These are phyloP conservation scores for Musa beccarii DNA, from an alignment of 176 grass and related monocot species.

Conservation along the genomic window DNA sequence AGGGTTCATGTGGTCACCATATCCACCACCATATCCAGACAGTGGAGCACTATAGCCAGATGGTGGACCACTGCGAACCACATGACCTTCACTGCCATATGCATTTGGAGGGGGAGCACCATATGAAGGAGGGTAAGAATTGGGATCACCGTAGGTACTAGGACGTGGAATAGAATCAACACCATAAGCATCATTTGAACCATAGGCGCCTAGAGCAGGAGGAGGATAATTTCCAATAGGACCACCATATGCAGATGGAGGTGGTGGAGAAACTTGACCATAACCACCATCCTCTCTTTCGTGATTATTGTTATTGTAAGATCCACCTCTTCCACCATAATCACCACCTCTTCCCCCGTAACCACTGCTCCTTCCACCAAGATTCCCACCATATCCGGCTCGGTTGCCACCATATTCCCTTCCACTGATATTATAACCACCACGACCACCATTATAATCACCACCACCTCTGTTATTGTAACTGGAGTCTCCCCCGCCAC, in stretches of 20 bases:
- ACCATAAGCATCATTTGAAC: slow-evolving; percentile 57
- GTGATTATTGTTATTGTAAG: slow-evolving; percentile 35
- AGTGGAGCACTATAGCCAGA: slow-evolving; percentile 7
- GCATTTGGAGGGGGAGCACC: slow-evolving; percentile 54
- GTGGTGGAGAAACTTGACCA: slow-evolving; percentile 36
- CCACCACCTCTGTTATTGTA: slow-evolving; percentile 29
- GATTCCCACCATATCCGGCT: slow-evolving; percentile 38
- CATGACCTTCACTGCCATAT: slow-evolving; percentile 37
- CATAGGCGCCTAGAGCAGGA: slow-evolving; percentile 47
- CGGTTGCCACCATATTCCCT: slow-evolving; percentile 43
- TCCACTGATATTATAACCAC: slow-evolving; percentile 41
- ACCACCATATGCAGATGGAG: slow-evolving; percentile 50
- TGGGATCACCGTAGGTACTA: slow-evolving; percentile 57
- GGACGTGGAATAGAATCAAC: slow-evolving; percentile 62
- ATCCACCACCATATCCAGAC: slow-evolving; percentile 58
- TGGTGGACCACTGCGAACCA: slow-evolving; percentile 36
- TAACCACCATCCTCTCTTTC: slow-evolving; percentile 42
- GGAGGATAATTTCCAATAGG: slow-evolving; percentile 17
- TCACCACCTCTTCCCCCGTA: slow-evolving; percentile 32
- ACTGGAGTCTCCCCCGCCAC: slow-evolving; percentile 27
- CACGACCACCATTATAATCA: slow-evolving; percentile 27
- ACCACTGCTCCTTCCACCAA: slow-evolving; percentile 39
- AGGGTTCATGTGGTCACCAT: slow-evolving; percentile 32
- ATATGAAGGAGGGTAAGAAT: slow-evolving; percentile 67
- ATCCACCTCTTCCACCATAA: slow-evolving; percentile 21